Evolutionary conservation across 257 asterid genomes (phyloP), one percentile per base, ranked within the genome.

Genomic region (Salvia rosmarinus): DNA sequence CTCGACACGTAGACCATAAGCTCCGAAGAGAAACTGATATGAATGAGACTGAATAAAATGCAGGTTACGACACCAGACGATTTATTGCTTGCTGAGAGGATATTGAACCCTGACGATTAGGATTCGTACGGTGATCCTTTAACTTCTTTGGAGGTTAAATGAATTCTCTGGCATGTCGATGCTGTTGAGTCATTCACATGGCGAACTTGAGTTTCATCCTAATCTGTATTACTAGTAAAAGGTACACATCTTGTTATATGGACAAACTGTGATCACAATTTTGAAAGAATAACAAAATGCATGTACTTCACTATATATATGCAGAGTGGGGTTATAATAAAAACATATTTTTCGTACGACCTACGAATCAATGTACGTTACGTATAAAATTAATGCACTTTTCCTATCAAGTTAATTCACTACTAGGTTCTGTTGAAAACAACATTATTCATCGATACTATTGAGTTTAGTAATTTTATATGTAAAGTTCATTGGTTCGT

Each of bases 21-120:
- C 58, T 40, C 19, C 61, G 20, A 42, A 19, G 43, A 30, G 56
- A 71, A 68, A 60, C 30, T 67, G 23, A 68, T 58, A 28, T 50
- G 50, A 73, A 65, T 21, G 1, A 20, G 75, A 14, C 28, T 64
- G 49, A 77, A 57, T 63, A 44, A 61, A 44, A 21, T 77, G 82
- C 95, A 91, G 98, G 99, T 94, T 71, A 95, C 99, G 2, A 91
- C 99, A 32, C 97, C 99, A 0, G 99, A 91, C 30, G 99, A 91
- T 80, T 79, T 95, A 68, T 82, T 95, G 75, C 94, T 95, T 66
- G 98, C 99, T 10, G 99, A 95, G 85, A 86, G 97, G 79, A 89
- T 95, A 71, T 64, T 91, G 86, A 82, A 85, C 68, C 77, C 89
- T 54, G 75, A 61, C 3, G 60, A 64, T 47, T 78, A 76, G 80